Evolutionary conservation across 2,329 filamentous ascomycete genomes (phyloP).

Genomic region (Talaromyces sp.): DNA sequence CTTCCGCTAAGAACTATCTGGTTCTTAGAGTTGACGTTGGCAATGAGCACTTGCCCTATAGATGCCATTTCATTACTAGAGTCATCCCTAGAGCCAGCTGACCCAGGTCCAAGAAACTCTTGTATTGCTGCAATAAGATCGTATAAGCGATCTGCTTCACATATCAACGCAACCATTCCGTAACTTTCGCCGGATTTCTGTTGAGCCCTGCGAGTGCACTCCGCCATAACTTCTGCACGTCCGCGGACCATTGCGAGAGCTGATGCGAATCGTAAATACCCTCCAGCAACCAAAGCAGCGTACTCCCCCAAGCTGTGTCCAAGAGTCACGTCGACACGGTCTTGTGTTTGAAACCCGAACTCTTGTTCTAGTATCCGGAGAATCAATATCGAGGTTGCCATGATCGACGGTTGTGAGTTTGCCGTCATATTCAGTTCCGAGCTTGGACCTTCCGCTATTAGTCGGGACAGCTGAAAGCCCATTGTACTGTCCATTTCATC

Average conservation of each 20-base stretch:
- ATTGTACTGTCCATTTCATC: conserved; percentile 80
- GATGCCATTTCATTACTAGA: conserved; percentile 63
- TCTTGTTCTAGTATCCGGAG: conserved; percentile 79
- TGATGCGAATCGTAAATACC: conserved; percentile 72
- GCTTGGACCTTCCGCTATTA: conserved; percentile 77
- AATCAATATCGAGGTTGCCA: conserved; percentile 89
- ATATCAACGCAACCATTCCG: conserved; percentile 91
- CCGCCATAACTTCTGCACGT: conserved; percentile 77
- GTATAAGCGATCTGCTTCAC: conserved; percentile 70
- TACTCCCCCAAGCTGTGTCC: conserved; percentile 94
- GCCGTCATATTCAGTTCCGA: conserved; percentile 71
- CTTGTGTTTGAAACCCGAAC: conserved; percentile 67
- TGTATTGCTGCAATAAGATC: conserved; percentile 67
- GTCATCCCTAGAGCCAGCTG: conserved; percentile 62
- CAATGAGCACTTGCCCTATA: conserved; percentile 82
- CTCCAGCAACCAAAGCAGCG: conserved; percentile 78
- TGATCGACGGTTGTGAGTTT: conserved; percentile 91
- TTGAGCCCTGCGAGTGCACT: conserved; percentile 63
- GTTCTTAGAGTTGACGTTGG: conserved; percentile 92
- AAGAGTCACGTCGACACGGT: conserved; percentile 73
- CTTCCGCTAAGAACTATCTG: conserved; percentile 91
- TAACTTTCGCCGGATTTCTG: conserved; percentile 71
- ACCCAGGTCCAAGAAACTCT: conserved; percentile 68
- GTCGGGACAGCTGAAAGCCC: conserved; percentile 65
- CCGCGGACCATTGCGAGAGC: conserved; percentile 70